These are phyloP conservation scores for Deuterostichococcus epilithicus DNA, from an alignment of 139 green algal genomes.

Conservation along the genomic window DNA sequence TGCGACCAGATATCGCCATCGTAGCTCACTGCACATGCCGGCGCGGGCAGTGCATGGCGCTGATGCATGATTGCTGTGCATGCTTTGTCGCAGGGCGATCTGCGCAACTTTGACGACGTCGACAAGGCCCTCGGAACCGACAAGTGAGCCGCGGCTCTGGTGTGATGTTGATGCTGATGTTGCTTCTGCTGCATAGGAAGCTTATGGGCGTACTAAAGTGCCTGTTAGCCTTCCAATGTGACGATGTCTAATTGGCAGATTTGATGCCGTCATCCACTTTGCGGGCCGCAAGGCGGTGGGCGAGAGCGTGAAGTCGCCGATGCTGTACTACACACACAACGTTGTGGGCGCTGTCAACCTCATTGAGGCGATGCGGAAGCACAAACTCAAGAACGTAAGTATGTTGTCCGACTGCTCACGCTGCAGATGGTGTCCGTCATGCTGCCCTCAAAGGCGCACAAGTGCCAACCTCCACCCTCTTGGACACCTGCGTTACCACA, in stretches of 20 bases:
- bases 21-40: background rate
- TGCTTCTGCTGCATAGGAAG: background rate
- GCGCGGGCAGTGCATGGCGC: too few relatives aligned
- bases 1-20: background rate
- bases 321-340: slow-evolving; percentile 99
- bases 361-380: slow-evolving; percentile 72
- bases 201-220: too few relatives aligned
- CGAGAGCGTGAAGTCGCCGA: slow-evolving; percentile 81
- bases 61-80: background rate
- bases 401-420: background rate
- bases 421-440: background rate
- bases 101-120: slow-evolving; percentile 37
- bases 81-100: slow-evolving; percentile 25
- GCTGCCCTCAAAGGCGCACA: background rate
- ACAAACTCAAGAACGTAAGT: slow-evolving; percentile 57
- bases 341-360: slow-evolving; percentile 83
- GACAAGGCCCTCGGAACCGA: slow-evolving; percentile 38
- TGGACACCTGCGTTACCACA: background rate
- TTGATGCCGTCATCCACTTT: slow-evolving; percentile 93
- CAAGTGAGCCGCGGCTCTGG: slow-evolving; percentile 21
- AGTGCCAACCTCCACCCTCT: too few relatives aligned
- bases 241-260: slow-evolving; percentile 40
- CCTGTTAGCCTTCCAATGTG: too few relatives aligned
- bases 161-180: background rate
- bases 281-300: slow-evolving; percentile 93